Percentiles rank a stretch among this genome's conserved stretches.
These are phyloP conservation scores for Leersia perrieri DNA, from an alignment of 176 grass and related monocot genomes.

Conservation along the genomic window DNA sequence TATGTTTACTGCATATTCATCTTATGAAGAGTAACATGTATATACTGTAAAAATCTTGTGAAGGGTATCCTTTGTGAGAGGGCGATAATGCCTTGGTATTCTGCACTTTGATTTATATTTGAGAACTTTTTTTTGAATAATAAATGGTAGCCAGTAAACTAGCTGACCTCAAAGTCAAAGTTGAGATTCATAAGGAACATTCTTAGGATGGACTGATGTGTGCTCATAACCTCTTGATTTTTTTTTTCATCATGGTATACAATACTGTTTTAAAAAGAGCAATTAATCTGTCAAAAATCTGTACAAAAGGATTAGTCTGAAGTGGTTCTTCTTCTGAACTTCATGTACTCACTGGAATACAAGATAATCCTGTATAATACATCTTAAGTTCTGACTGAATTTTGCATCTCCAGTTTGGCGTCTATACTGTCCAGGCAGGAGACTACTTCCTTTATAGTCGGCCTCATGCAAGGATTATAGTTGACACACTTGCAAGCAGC, in stretches of 20 bases:
- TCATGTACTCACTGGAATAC: neutral
- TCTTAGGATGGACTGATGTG: neutral
- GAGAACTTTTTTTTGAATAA: neutral
- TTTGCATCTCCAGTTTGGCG: conserved; percentile 4
- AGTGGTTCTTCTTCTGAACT: neutral
- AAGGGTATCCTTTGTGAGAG: neutral
- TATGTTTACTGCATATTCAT: neutral
- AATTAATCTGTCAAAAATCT: neutral
- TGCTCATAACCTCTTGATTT: neutral
- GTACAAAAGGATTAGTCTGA: neutral
- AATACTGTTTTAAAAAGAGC: neutral
- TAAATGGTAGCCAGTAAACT: neutral
- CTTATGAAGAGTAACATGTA: no score
- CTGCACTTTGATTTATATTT: neutral
- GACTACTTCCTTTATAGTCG: conserved; percentile 47
- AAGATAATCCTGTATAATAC: neutral
- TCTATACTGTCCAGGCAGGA: conserved; percentile 42
- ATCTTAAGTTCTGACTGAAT: conserved; percentile 2
- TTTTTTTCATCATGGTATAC: neutral
- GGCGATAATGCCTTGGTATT: neutral
- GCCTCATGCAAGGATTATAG: conserved; percentile 44
- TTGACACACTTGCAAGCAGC: conserved; percentile 52
- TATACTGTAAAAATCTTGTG: no score
- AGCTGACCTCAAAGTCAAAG: neutral
- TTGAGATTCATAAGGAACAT: neutral